These are phyloP conservation scores for Paecilomyces sp. DNA, from an alignment of 2,329 filamentous ascomycete genomes.

Conservation along the genomic window DNA sequence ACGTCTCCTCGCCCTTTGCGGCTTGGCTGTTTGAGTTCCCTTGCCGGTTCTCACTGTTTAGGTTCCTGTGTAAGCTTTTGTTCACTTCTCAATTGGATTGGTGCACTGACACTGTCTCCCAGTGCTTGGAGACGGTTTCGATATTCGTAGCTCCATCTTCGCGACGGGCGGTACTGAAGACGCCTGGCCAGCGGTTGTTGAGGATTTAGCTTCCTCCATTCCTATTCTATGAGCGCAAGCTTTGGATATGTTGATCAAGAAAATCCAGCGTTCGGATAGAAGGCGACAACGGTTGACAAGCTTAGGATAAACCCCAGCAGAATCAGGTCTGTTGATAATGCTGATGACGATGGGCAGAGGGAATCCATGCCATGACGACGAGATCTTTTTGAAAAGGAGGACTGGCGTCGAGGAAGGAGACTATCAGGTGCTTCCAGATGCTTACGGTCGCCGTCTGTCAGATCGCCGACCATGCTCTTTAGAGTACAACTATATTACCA, in stretches of 20 bases:
- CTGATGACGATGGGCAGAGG: not conserved
- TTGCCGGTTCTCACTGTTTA: constrained; percentile 12
- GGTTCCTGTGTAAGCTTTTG: not conserved
- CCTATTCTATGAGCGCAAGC: not conserved
- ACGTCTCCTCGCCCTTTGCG: constrained; percentile 20
- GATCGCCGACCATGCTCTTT: not conserved
- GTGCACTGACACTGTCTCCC: not conserved
- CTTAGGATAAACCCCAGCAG: not conserved
- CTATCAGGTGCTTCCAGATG: not conserved
- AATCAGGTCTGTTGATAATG: not conserved
- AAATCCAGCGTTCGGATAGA: not conserved
- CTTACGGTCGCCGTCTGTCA: not conserved
- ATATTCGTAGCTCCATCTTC: not conserved
- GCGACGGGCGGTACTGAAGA: not conserved
- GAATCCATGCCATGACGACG: not conserved
- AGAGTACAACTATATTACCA: not conserved
- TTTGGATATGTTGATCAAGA: not conserved
- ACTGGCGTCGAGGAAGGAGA: not conserved
- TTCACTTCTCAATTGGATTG: not conserved
- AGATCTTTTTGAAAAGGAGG: not conserved
- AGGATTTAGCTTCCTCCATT: not conserved
- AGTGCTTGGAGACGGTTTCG: not conserved
- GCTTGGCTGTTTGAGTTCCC: constrained; percentile 9
- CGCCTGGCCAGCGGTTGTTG: not conserved
- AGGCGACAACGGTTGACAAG: not conserved